Evolutionary conservation across 1,139 yeast species (phyloP).

Genomic region (Tardiomyces depauwii): DNA sequence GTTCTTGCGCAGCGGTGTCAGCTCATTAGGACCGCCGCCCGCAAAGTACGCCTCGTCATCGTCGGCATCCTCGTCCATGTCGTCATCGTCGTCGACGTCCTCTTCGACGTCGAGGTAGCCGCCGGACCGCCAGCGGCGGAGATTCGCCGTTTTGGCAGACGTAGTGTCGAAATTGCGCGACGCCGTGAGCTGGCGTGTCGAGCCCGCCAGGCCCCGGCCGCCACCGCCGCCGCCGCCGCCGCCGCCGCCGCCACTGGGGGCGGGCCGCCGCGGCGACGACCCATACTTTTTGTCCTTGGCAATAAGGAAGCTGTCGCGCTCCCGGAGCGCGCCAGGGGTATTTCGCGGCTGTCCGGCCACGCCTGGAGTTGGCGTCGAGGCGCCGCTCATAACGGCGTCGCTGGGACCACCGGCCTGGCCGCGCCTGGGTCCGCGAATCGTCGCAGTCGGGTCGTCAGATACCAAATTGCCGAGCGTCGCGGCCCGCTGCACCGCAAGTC

Average conservation of each 20-base stretch:
- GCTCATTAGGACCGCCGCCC: constrained; percentile 12
- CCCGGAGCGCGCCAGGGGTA: neutral
- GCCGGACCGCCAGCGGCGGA: constrained; percentile 17
- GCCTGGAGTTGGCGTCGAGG: too few relatives aligned
- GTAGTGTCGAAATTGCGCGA: constrained; percentile 20
- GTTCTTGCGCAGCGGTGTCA: constrained; percentile 19
- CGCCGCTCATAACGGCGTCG: neutral
- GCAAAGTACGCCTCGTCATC: constrained; percentile 14
- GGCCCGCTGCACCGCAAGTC: too few relatives aligned
- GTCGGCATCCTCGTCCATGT: constrained; percentile 21
- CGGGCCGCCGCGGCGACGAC: neutral
- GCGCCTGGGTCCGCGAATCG: neutral
- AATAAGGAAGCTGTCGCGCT: neutral
- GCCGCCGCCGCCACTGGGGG: neutral
- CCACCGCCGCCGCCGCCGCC: neutral
- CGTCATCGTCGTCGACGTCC: constrained; percentile 16
- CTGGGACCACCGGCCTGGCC: neutral
- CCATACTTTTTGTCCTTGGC: neutral
- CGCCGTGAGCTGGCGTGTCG: neutral
- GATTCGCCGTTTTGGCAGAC: constrained; percentile 20
- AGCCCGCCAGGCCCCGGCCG: neutral
- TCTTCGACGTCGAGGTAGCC: constrained; percentile 14
- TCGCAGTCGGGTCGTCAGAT: neutral
- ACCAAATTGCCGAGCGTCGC: neutral
- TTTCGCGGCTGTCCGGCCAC: too few relatives aligned